Base-by-base conservation (phyloP, 345 rosid species). In the Eucalyptus urophylla region DNA sequence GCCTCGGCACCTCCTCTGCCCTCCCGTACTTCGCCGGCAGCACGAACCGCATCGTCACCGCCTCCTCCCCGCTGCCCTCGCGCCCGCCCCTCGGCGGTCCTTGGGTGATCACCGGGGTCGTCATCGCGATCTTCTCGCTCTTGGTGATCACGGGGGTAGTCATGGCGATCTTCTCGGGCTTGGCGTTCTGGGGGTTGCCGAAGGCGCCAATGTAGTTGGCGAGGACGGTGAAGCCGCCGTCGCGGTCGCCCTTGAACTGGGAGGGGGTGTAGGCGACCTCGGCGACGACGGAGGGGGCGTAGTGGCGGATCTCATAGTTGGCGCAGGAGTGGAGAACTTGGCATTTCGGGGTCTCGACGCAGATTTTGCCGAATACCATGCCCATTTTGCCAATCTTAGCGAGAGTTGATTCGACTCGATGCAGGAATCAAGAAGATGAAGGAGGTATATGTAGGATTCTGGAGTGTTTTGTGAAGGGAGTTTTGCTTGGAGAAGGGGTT, bases 1-100 rank as follows among this genome's bases (percentile, higher is more conserved):
- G 99, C 94, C 92, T 93, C 31, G 99, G 99, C 10, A 96, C 99
- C 22, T 96, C 99, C 94, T 95, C 99, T 5, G 93, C 98, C 91
- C 89, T 96, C 91, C 49, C 88, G 50, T 97, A 97, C 92, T 90
- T 95, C 21, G 90, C 90, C 29, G 99, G 99, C 93, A 97, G 88
- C 89, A 96, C 8, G 91, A 97, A 97, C 92, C 95, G 97, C 99
- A 97, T 97, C 11, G 98, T 97, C 91, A 96, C 96, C 95, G 80
- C 88, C 86, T 89, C 93, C 45, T 86, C 88, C 92, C 53, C 91
- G 92, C 49, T 67, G 22, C 56, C 56, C 56, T 17, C 56, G 19
- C 24, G 22, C 24, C 83, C 89, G 37, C 90, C 92, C 40, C 87
- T 43, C 25, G 81, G 44, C 14, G 25, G 45, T 5, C 54, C 87